Evolutionary conservation across 2,329 filamentous ascomycete genomes (phyloP), one percentile per base, ranked within the genome.

Genomic region (Pestalotiopsis sp.): DNA sequence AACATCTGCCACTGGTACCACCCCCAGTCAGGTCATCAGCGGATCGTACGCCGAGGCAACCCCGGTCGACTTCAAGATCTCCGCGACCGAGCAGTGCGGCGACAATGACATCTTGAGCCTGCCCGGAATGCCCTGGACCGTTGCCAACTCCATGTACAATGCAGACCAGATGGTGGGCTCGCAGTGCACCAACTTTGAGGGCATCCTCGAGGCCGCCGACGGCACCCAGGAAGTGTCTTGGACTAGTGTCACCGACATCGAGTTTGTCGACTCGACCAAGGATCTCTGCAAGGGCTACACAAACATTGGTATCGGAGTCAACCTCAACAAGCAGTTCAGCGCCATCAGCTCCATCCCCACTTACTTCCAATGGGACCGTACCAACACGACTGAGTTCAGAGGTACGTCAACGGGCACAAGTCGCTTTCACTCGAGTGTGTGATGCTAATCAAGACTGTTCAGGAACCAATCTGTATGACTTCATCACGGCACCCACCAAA

Each of bases 391-490:
- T 14, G 68, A 52, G 17, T 69, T 69, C 52, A 64, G 65, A 38
- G 68, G 68, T 69, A 67, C 20, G 58, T 14, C 64, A 13, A n/a
- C 20, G 17, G 7, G 9, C 27, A 59, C 27, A 12, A 59, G 13
- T 27, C 27, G 25, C 20, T 59, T 13, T 36, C 12, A 25, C 23
- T 31, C 17, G 13, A 14, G 57, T 27, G 27, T 52, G 57, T 20
- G 14, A n/a, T 38, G 45, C 57, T 60, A 12, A 49, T 27, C 23
- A 11, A 36, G 2, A 41, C 58, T 25, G 12, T 55, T 12, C 27
- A 74, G 73, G 73, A 31, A 68, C 66, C 67, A 73, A 73, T 66
- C 6, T 75, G 20, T 75, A 70, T 69, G 73, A 75, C 70, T 73
- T 75, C 67, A 69, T 75, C 66, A 68, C 64, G 9, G 67, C 73